Base-by-base conservation (phyloP, 495 filamentous ascomycete species). In the Margaritispora aquatica region DNA sequence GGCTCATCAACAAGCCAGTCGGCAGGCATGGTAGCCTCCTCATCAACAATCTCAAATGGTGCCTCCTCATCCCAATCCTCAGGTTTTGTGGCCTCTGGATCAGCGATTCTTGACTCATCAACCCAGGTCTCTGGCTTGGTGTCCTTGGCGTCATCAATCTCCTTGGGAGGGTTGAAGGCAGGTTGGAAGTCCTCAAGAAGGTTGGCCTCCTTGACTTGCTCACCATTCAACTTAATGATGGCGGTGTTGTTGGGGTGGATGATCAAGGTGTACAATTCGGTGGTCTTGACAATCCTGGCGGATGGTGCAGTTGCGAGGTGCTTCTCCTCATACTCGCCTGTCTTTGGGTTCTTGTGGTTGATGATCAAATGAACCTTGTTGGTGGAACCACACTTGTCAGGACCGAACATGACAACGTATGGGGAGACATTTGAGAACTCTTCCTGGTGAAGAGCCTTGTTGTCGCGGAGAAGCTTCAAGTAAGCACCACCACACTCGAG, bases 281-380 rank as follows among this genome's bases (percentile, higher is more conserved):
- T 88, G 63, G 87, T 84, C 84, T 97, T 97, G 77, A 82, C 81
- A 71, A 93, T 95, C 68, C 85, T 86, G 69, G 93, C 92, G 52
- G 85, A 77, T 44, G 95, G 91, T 41, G 94, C 85, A 66, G 82
- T 80, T 72, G 83, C 88, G 55, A 97, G 82, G 78, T 99, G 95
- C 85, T 99, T 99, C 88, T 99, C 95, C 83, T 97, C 94, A 68
- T 99, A 99, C 75, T 97, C 93, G 74, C 94, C 92, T 51, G 91
- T 97, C 88, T 96, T 97, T 69, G 95, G 95, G 84, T 97, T 99
- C 88, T 97, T 99, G 89, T 97, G 95, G 72, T 94, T 93, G 88
- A 99, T 95, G 76, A 99, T 99, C 78, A 99, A 96, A 82, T 99
- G 95, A 57, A 99, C 90, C 87, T 97, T 97, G 85, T 99, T 99